Base-by-base conservation (phyloP, 1,139 yeast genomes). In the Candida frijolesensis region DNA sequence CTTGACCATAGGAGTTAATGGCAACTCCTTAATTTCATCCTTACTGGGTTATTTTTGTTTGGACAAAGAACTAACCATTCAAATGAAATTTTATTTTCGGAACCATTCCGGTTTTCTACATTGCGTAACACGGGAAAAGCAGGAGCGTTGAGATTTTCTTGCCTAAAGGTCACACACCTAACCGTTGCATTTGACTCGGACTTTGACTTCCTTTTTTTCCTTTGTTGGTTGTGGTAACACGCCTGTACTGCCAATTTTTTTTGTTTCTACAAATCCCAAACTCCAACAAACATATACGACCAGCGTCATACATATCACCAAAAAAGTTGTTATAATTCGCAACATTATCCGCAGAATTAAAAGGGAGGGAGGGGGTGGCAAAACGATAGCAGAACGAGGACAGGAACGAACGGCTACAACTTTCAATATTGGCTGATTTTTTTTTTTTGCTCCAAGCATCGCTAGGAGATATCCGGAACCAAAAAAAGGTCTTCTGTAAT, bases 401-500 rank as follows among this genome's bases (percentile, higher is more conserved):
- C 16, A 32, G 15, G 37, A 34, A n/a, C 14, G 16, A 10, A 9
- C 15, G 11, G 37, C 16, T 10, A 19, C 16, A 8, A 14, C 4
- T 34, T 14, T 14, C 29, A 25, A 25, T 9, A 37, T 37, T 37
- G 27, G 42, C 42, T 38, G 42, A 38, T 38, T 38, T 38, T 38
- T 38, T 16, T 38, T 38, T 22, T 38, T 7, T 14, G 10, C 6
- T 8, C 5, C 5, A 37, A 2, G 27, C 10, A 15, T 16, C 27
- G 10, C 10, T 38, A 38, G 42, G 42, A 38, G 30, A 38, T 38
- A 38, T 22, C 19, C 42, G 42, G 42, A 38, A 27, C 4, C 3
- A 14, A 25, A 8, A 34, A 15, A 19, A 11, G 19, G 22, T 19
- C 22, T 19, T 19, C 22, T 19, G 22, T 15, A 7, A 37, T 6